Conservation (phyloP, 1,139 yeast genomes). For the Kluyveromyces sp. region DNA sequence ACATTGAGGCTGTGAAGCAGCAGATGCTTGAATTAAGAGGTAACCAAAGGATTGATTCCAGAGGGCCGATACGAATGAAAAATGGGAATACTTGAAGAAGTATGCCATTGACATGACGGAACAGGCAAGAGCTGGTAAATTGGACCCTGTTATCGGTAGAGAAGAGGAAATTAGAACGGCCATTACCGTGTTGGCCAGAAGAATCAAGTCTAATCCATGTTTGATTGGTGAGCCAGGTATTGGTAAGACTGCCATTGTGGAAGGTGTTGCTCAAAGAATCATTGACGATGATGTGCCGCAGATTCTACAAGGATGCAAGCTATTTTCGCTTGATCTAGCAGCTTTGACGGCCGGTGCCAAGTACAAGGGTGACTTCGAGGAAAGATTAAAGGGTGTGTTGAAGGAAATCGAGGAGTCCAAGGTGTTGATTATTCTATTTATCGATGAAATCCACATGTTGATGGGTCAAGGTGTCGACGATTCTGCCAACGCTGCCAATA, state of each 20-base stretch:
- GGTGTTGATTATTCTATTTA: constrained; percentile 78
- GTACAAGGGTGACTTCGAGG: constrained; percentile 97
- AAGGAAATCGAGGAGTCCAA: constrained; percentile 87
- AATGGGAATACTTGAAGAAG: constrained; percentile 76
- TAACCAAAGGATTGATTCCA: constrained; percentile 81
- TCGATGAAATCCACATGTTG: constrained; percentile 96
- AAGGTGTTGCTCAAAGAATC: constrained; percentile 96
- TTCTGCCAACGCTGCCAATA: constrained; percentile 97
- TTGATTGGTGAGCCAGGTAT: constrained; percentile 99
- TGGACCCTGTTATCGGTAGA: constrained; percentile 98
- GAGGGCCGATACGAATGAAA: constrained; percentile 86
- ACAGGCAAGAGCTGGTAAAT: constrained; percentile 85
- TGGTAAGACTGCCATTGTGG: constrained; percentile 96
- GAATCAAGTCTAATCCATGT: constrained; percentile 94
- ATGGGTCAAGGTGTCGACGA: constrained; percentile 96
- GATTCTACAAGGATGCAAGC: constrained; percentile 67
- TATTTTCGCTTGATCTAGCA: constrained; percentile 87
- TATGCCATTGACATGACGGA: constrained; percentile 92
- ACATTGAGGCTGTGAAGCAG: constrained; percentile 62
- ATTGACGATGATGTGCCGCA: constrained; percentile 93
- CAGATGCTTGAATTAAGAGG: constrained; percentile 88
- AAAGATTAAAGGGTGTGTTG: constrained; percentile 90
- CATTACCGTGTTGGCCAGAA: constrained; percentile 85
- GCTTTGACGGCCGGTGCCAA: constrained; percentile 98
- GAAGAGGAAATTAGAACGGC: constrained; percentile 97